Conservation (phyloP, 768 basidiomycete genomes). For the Krasilnikovozyma curviuscula region DNA sequence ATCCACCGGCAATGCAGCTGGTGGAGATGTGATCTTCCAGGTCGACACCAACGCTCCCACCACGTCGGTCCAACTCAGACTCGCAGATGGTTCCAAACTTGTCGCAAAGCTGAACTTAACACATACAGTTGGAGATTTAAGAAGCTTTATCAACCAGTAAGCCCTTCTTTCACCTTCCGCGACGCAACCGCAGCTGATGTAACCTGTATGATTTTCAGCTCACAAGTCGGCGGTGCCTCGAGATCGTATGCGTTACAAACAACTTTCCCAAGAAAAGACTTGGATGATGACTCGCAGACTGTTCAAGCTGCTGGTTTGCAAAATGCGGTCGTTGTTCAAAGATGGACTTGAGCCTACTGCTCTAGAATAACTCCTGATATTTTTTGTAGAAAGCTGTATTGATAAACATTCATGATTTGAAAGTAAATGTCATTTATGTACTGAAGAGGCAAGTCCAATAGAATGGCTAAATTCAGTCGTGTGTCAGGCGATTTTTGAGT, state of each 20-base stretch:
- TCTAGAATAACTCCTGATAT: too few species aligned
- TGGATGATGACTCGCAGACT: conserved; percentile 46
- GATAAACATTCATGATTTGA: too few species aligned
- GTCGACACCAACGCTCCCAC: conserved; percentile 66
- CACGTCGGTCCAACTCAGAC: conserved; percentile 71
- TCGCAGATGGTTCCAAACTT: conserved; percentile 77
- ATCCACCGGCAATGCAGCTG: conserved; percentile 10
- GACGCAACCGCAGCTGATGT: neutral
- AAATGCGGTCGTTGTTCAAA: conserved; percentile 70
- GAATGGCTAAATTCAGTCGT: too few species aligned
- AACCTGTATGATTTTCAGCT: conserved; percentile 29
- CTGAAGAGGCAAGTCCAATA: too few species aligned
- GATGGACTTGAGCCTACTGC: conserved; percentile 30
- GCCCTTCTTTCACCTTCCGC: conserved; percentile 24
- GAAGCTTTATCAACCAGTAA: conserved; percentile 76
- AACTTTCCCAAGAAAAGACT: conserved; percentile 62
- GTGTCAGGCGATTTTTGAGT: too few species aligned
- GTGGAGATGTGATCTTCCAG: conserved; percentile 40
- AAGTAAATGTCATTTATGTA: too few species aligned
- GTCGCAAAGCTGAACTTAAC: conserved; percentile 64
- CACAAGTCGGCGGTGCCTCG: conserved; percentile 45
- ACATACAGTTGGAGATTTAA: conserved; percentile 67
- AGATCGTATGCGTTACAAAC: conserved; percentile 61
- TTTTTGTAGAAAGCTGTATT: too few species aligned
- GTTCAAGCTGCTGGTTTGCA: conserved; percentile 51